A percentile compares a stretch with the other conserved stretches of the same genome.
These are phyloP conservation scores for Cyberlindnera euphorbiae DNA, from an alignment of 805 yeast species.

Conservation along the genomic window DNA sequence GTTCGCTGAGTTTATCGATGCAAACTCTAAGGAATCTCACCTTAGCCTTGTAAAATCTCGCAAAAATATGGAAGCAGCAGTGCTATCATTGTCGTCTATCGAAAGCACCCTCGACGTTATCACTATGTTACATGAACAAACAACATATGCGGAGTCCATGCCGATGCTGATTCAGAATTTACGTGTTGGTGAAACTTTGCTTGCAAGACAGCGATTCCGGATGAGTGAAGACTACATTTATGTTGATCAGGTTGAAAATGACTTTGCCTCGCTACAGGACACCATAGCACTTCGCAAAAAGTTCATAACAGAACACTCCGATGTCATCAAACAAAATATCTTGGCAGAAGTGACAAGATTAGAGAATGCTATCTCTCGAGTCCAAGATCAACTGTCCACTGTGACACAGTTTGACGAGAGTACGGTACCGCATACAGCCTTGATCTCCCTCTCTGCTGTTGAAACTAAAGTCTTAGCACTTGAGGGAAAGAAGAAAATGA, in stretches of 20 bases:
- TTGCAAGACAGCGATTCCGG: constrained; percentile 40
- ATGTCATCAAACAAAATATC: constrained; percentile 38
- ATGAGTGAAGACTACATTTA: constrained; percentile 53
- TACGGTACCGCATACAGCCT: constrained; percentile 39
- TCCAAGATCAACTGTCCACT: constrained; percentile 42
- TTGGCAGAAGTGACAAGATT: constrained; percentile 36
- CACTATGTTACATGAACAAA: constrained; percentile 32
- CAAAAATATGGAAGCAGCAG: constrained; percentile 32
- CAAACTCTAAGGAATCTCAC: constrained; percentile 28
- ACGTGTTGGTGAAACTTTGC: constrained; percentile 31
- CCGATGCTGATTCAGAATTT: constrained; percentile 10
- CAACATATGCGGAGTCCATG: constrained; percentile 4
- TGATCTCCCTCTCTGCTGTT: constrained; percentile 28
- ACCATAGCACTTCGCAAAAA: constrained; percentile 32
- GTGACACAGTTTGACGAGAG: constrained; percentile 42
- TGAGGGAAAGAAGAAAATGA: constrained; percentile 11
- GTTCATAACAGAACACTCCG: constrained; percentile 38
- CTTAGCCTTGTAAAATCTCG: constrained; percentile 31
- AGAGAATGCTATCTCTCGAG: constrained; percentile 26
- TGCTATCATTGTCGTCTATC: constrained; percentile 35
- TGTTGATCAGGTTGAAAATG: constrained; percentile 57
- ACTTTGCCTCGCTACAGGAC: constrained; percentile 37
- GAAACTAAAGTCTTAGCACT: constrained; percentile 27
- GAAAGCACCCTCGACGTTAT: constrained; percentile 35
- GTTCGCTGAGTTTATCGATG: constrained; percentile 37